Evolutionary conservation across 352 stramenopile genomes (phyloP).

Genomic region (Phytopythium aichiense): DNA sequence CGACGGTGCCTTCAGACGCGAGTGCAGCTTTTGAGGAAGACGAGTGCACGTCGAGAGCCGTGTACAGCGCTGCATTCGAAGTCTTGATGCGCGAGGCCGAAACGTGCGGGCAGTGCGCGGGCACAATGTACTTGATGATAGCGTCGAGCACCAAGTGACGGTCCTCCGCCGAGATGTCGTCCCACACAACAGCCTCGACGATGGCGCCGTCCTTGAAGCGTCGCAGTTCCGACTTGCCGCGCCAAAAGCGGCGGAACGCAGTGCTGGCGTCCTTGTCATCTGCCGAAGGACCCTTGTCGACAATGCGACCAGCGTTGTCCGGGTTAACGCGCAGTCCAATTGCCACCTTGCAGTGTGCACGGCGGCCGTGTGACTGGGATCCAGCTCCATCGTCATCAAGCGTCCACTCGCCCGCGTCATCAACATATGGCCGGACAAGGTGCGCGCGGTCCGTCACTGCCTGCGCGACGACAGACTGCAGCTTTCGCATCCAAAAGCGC

Average conservation of each 20-base stretch:
- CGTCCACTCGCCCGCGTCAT: slow-evolving; percentile 43
- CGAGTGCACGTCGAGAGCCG: slow-evolving; percentile 58
- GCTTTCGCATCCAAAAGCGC: slow-evolving; percentile 58
- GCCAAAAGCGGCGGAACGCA: slow-evolving; percentile 88
- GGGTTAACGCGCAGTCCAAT: slow-evolving; percentile 80
- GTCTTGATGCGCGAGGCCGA: slow-evolving; percentile 53
- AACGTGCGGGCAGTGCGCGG: slow-evolving; percentile 61
- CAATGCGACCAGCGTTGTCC: slow-evolving; percentile 71
- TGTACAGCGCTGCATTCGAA: slow-evolving; percentile 71
- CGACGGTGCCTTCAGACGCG: slow-evolving; percentile 26
- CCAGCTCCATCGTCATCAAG: slow-evolving; percentile 30
- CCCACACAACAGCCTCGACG: slow-evolving; percentile 87
- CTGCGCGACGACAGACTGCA: slow-evolving; percentile 38
- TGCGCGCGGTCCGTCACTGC: slow-evolving; percentile 68
- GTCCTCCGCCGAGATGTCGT: slow-evolving; percentile 62
- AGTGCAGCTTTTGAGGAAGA: slow-evolving; percentile 14
- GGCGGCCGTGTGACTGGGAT: slow-evolving; percentile 7
- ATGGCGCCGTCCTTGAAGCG: slow-evolving; percentile 90
- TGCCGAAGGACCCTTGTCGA: slow-evolving; percentile 86
- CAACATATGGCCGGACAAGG: slow-evolving; percentile 49
- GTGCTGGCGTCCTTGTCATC: slow-evolving; percentile 71
- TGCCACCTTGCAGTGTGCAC: slow-evolving; percentile 50
- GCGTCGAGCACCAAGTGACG: slow-evolving; percentile 67
- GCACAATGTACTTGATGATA: slow-evolving; percentile 74
- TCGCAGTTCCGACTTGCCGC: slow-evolving; percentile 81